phyloP scores from a whole-genome alignment of 257 asterid species.

The Lithospermum erythrorhizon region DNA sequence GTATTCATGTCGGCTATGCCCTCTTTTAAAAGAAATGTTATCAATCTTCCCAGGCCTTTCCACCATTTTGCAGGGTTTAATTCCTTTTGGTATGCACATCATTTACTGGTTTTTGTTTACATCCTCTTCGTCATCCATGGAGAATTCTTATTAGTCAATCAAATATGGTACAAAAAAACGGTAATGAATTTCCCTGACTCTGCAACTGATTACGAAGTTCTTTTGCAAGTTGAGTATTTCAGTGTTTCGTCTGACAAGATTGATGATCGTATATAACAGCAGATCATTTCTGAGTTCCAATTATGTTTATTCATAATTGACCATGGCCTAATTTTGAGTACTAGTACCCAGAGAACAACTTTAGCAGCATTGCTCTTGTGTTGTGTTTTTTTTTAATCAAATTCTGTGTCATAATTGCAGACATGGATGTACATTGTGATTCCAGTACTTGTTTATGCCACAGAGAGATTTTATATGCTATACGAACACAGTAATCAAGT shows the following conservation, averaged over 20 bases:
- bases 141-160: conserved; percentile 46
- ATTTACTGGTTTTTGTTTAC: conserved; percentile 53
- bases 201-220: too few relatives aligned
- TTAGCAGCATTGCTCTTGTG: too few relatives aligned
- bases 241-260: too few relatives aligned
- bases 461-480: not conserved
- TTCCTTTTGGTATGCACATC: conserved; percentile 94
- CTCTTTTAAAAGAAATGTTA: conserved; percentile 56
- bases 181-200: conserved; percentile 14
- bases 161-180: conserved; percentile 49
- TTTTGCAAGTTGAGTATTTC: too few relatives aligned
- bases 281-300: too few relatives aligned
- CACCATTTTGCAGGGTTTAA: conserved; percentile 74
- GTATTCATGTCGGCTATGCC: conserved; percentile 61
- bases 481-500: not conserved
- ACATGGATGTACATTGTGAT: not conserved
- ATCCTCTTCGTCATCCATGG: conserved; percentile 65
- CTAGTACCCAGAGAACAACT: too few relatives aligned
- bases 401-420: too few relatives aligned
- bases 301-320: too few relatives aligned
- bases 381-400: too few relatives aligned
- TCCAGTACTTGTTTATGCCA: not conserved
- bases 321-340: too few relatives aligned
- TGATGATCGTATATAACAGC: too few relatives aligned
- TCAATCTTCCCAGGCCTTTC: conserved; percentile 54